Evolutionary conservation across 2,329 filamentous ascomycete genomes (phyloP).

Genomic region (Emydomyces testavorans): DNA sequence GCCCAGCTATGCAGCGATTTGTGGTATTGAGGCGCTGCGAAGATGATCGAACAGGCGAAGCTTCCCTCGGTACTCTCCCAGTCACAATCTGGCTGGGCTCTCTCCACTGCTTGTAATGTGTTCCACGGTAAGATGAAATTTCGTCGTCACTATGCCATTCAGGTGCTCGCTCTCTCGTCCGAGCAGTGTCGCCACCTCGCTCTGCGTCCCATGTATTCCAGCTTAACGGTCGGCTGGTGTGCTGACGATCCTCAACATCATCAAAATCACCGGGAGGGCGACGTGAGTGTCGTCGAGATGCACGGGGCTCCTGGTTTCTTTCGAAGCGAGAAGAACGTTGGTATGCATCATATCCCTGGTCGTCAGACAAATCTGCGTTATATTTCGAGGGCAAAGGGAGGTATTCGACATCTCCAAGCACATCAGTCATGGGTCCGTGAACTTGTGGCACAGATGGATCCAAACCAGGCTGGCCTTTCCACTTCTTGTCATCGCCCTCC

Average conservation of each 20-base stretch:
- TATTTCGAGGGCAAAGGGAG: background rate
- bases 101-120: conserved; percentile 7
- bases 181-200: background rate
- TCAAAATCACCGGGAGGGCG: background rate
- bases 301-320: background rate
- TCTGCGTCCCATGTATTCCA: conserved; percentile 14
- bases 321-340: background rate
- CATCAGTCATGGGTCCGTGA: conserved; percentile 1
- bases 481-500: background rate
- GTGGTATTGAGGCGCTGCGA: background rate
- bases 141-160: conserved; percentile 19
- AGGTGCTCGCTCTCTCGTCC: background rate
- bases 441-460: conserved; percentile 1
- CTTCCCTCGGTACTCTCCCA: conserved; percentile 6
- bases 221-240: conserved; percentile 9
- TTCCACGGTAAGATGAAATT: conserved; percentile 11
- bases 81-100: conserved; percentile 8
- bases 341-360: background rate
- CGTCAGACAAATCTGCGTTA: background rate
- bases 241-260: background rate
- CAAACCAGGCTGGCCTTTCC: conserved; percentile 10
- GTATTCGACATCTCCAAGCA: conserved; percentile 1
- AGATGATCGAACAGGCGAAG: conserved; percentile 1
- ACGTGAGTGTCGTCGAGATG: background rate
- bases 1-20: background rate